These are phyloP conservation scores for Raphidocelis subcapitata DNA, from an alignment of 139 green algal species.

Conservation along the genomic window DNA sequence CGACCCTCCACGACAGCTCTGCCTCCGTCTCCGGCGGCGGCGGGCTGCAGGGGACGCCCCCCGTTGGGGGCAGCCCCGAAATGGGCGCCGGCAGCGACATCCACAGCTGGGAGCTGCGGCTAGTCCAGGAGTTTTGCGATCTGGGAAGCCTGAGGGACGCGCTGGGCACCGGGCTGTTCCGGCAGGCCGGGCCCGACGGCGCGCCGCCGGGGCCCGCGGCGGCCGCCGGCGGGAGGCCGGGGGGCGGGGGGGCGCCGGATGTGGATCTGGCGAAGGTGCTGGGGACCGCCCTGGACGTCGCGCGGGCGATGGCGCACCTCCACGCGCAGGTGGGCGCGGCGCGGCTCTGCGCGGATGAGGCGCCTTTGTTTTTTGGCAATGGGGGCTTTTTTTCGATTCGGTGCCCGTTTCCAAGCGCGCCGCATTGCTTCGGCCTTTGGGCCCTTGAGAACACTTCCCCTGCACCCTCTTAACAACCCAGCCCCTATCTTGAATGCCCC, in stretches of 20 bases:
- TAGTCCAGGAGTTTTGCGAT: slow-evolving; percentile 52
- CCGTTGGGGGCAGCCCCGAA: neutral
- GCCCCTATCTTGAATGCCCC: too few relatives aligned
- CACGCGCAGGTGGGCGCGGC: slow-evolving; percentile 21
- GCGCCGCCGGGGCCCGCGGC: neutral
- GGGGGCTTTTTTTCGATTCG: too few relatives aligned
- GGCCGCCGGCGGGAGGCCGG: neutral
- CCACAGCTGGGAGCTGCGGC: slow-evolving; percentile 32
- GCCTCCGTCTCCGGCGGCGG: too few relatives aligned
- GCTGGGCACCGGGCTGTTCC: slow-evolving; percentile 14
- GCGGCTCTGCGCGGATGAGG: too few relatives aligned
- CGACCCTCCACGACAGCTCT: too few relatives aligned
- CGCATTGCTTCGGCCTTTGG: too few relatives aligned
- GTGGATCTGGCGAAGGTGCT: neutral
- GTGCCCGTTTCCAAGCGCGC: too few relatives aligned
- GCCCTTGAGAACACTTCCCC: too few relatives aligned
- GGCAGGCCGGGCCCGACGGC: neutral
- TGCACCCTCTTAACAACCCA: too few relatives aligned
- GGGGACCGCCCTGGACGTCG: slow-evolving; percentile 41
- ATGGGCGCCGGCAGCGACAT: neutral
- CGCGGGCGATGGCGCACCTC: slow-evolving; percentile 45
- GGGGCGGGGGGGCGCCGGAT: neutral
- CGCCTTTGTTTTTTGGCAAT: too few relatives aligned
- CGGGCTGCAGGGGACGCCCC: neutral
- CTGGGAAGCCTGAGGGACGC: slow-evolving; percentile 37